These are phyloP conservation scores for Biscogniauxia mediterranea DNA, from an alignment of 2,329 filamentous ascomycete species.

Conservation along the genomic window DNA sequence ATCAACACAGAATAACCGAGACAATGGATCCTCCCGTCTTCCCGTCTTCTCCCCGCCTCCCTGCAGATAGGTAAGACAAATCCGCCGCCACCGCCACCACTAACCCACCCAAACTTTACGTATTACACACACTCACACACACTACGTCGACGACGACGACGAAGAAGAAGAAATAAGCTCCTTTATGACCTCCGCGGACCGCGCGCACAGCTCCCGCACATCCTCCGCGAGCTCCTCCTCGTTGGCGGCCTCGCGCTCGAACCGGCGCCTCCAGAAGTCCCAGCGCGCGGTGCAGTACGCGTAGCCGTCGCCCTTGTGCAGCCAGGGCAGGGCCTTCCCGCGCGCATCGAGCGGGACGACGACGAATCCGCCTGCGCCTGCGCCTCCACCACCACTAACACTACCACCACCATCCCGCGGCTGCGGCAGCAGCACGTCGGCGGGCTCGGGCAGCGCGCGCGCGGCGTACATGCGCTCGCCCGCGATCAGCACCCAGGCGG, in stretches of 20 bases:
- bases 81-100: too few relatives aligned
- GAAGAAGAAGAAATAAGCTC: neutral
- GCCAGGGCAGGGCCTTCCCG: conserved; percentile 11
- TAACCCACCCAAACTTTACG: too few relatives aligned
- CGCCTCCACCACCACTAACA: neutral
- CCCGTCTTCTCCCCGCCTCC: too few relatives aligned
- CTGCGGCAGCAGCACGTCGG: neutral
- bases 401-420: too few relatives aligned
- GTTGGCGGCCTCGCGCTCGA: conserved; percentile 11
- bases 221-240: conserved; percentile 8
- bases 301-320: neutral
- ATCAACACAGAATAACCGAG: too few relatives aligned
- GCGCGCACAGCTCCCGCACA: conserved; percentile 6
- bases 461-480: conserved; percentile 5
- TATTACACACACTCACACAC: neutral
- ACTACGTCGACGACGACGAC: too few relatives aligned
- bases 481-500: conserved; percentile 12
- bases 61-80: too few relatives aligned
- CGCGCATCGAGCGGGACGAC: neutral
- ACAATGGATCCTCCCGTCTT: too few relatives aligned
- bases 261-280: conserved; percentile 9
- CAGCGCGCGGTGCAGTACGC: conserved; percentile 7
- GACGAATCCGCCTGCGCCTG: neutral
- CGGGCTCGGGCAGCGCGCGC: too few relatives aligned
- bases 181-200: conserved; percentile 6